Evolutionary conservation across 495 filamentous ascomycete species (phyloP).

Genomic region (Aspergillus coremiiformis): DNA sequence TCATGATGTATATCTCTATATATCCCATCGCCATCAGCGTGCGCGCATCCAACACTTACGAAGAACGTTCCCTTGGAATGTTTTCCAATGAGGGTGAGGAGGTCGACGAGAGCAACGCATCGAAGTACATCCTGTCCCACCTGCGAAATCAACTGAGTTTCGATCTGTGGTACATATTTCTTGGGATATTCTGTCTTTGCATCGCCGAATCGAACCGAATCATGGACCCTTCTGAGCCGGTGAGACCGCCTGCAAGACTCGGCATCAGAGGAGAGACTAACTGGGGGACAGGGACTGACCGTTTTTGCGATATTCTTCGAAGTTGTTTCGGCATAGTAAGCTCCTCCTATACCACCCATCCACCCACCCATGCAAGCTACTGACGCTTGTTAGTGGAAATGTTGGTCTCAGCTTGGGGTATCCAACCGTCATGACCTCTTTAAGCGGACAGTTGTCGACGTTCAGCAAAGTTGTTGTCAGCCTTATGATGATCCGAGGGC

Average conservation of each 20-base stretch:
- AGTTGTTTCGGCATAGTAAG: slow-evolving; percentile 68
- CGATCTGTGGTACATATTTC: slow-evolving; percentile 59
- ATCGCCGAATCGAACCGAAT: slow-evolving; percentile 46
- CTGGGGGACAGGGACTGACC: slow-evolving; percentile 13
- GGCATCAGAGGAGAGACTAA: neutral
- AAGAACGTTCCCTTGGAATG: slow-evolving; percentile 63
- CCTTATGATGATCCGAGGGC: slow-evolving; percentile 80
- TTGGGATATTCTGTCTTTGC: slow-evolving; percentile 54
- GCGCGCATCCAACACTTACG: slow-evolving; percentile 57
- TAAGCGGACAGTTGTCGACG: slow-evolving; percentile 64
- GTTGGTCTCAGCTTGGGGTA: slow-evolving; percentile 84
- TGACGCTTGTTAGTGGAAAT: slow-evolving; percentile 50
- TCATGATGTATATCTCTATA: slow-evolving; percentile 71
- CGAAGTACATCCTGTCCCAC: slow-evolving; percentile 47
- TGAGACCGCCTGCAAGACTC: slow-evolving; percentile 7
- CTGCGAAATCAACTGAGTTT: slow-evolving; percentile 54
- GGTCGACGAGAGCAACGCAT: slow-evolving; percentile 26
- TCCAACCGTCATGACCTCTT: slow-evolving; percentile 57
- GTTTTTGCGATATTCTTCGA: slow-evolving; percentile 80
- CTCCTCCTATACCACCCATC: neutral
- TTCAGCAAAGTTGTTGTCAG: slow-evolving; percentile 81
- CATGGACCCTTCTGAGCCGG: slow-evolving; percentile 39
- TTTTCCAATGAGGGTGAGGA: slow-evolving; percentile 48
- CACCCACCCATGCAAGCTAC: neutral
- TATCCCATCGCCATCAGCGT: slow-evolving; percentile 72